Percentiles rank a stretch among this genome's conserved stretches.
Conservation (phyloP, 805 yeast species). For the Crinitomyces ghanaensis region DNA sequence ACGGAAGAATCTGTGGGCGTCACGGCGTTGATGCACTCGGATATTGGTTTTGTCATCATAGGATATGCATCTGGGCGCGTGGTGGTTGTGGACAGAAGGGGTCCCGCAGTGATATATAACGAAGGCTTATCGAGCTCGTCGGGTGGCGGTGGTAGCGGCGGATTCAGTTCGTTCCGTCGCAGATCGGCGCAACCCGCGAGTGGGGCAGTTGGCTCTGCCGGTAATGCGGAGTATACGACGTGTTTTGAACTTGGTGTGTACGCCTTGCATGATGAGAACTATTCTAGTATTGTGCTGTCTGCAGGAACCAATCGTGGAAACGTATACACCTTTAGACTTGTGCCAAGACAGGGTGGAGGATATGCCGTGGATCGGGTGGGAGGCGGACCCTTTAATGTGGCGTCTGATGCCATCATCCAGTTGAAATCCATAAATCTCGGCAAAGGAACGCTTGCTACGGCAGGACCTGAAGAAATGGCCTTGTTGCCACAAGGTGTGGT, state of each 20-base stretch:
- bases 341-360: constrained; percentile 52
- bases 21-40: constrained; percentile 53
- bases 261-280: constrained; percentile 53
- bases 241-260: constrained; percentile 63
- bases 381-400: constrained; percentile 36
- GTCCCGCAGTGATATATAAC: constrained; percentile 53
- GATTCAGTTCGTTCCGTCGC: background rate
- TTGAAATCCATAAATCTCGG: constrained; percentile 48
- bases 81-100: constrained; percentile 62
- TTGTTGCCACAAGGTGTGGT: constrained; percentile 49
- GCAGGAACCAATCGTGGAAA: constrained; percentile 77
- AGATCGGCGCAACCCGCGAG: background rate
- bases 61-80: constrained; percentile 70
- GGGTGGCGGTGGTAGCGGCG: background rate
- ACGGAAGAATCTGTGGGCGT: constrained; percentile 37
- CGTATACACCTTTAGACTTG: constrained; percentile 47
- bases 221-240: constrained; percentile 32
- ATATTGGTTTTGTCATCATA: constrained; percentile 73
- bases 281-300: constrained; percentile 57
- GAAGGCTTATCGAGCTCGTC: background rate
- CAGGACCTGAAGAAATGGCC: constrained; percentile 45
- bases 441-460: constrained; percentile 55
- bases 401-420: constrained; percentile 40
- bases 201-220: background rate
- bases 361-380: constrained; percentile 42